Base-by-base conservation (phyloP, 148 eudicot genomes). In the Nepenthes gracilis region DNA sequence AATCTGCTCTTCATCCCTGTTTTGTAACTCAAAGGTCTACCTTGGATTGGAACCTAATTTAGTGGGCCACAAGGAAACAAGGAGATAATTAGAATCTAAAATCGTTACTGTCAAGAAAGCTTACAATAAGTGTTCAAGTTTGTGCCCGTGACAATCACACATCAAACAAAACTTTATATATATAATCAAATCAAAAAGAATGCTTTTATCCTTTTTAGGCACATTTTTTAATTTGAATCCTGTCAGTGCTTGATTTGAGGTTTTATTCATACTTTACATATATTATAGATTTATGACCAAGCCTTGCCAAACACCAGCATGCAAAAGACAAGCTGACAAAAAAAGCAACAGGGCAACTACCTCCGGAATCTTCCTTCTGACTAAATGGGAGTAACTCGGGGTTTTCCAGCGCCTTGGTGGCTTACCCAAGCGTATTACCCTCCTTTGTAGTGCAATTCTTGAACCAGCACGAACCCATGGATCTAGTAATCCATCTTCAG, bases 341-440 rank as follows among this genome's bases (percentile, higher is more conserved):
- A n/a, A 61, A 45, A 53, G 38, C 58, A 12, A 36, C 35, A 36
- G 15, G 15, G 43, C 51, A 55, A 43, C 66, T 78, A 85, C 96
- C 97, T 92, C 93, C 43, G 77, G 35, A 66, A 92, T 88, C 71
- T 82, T 88, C 72, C 90, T 78, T 69, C 81, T 80, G 40, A 92
- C 74, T 61, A 81, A 81, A 45, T 85, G 67, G 49, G 94, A 75
- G 70, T 62, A 92, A 65, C 75, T 76, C n/a, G 96, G 97, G 60
- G 61, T 62, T 79, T 80, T 92, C 96, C 97, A 92, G 56, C 97
- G 88, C 75, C 97, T 78, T 63, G 97, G 97, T 68, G 97, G 97
- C 80, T 79, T 88, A 36, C 86, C 88, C 80, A 92, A 71, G 37
- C 96, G 83, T 60, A 92, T 62, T 50, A 87, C 85, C 58, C 97